Percentiles rank a stretch among this genome's conserved stretches.
Conservation (phyloP, 2,329 filamentous ascomycete genomes). For the Colletotrichum sp. region DNA sequence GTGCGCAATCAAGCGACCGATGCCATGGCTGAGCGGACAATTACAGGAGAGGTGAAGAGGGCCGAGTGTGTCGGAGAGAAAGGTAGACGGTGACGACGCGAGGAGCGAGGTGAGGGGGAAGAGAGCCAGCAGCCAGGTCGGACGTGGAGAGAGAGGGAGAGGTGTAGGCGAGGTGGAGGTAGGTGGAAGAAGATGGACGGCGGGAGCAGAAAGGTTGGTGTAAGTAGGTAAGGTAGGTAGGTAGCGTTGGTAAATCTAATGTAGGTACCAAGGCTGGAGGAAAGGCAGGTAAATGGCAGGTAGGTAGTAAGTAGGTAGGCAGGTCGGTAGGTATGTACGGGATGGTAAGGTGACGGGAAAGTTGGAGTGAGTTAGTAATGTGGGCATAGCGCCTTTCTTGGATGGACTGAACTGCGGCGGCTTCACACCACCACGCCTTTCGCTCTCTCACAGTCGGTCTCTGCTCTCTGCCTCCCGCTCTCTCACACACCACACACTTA, state of each 20-base stretch:
- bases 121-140: neutral
- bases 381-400: slow-evolving; percentile 16
- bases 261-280: neutral
- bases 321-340: neutral
- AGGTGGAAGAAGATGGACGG: neutral
- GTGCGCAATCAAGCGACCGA: slow-evolving; percentile 29
- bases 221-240: neutral
- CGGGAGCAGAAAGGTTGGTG: neutral
- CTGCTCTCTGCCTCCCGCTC: neutral
- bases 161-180: neutral
- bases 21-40: slow-evolving; percentile 38
- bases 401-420: neutral
- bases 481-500: neutral
- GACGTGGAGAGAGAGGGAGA: slow-evolving; percentile 1
- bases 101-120: slow-evolving; percentile 24
- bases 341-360: slow-evolving; percentile 5
- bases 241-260: neutral
- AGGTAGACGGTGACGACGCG: neutral
- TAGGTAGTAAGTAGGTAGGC: neutral
- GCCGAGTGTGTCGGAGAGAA: slow-evolving; percentile 13
- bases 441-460: neutral
- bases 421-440: neutral
- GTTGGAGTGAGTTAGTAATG: slow-evolving; percentile 19
- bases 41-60: slow-evolving; percentile 13
- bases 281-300: neutral